Conservation (phyloP, 768 basidiomycete species). For the Trametes cinnabarina region DNA sequence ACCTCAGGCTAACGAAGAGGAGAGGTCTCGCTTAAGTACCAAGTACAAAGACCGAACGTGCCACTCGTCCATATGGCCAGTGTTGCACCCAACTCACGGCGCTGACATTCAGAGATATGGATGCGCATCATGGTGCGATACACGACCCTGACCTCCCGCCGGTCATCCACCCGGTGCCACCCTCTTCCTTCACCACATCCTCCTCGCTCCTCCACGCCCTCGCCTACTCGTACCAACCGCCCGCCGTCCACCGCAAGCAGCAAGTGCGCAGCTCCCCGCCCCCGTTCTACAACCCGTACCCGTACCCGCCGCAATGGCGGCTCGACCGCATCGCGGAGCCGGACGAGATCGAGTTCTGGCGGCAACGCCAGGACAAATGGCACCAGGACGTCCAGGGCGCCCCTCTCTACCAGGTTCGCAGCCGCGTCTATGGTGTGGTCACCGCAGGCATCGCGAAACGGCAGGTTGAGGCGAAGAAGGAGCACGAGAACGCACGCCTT, state of each 20-base stretch:
- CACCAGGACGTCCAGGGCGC: neutral
- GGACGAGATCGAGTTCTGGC: conserved; percentile 1
- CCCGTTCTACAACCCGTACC: conserved; percentile 15
- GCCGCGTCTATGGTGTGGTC: neutral
- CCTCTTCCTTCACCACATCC: neutral
- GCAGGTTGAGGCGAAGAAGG: neutral
- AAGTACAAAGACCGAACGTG: neutral
- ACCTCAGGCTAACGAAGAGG: neutral
- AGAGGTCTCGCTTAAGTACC: neutral
- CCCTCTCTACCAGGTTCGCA: neutral
- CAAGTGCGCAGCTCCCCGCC: neutral
- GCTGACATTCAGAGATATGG: too few relatives aligned
- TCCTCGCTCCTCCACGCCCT: neutral
- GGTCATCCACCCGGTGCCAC: neutral
- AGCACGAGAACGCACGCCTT: conserved; percentile 4
- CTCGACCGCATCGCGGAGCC: neutral
- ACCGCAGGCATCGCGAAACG: neutral
- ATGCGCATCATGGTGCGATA: neutral
- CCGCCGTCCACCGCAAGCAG: neutral
- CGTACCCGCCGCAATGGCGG: conserved; percentile 1
- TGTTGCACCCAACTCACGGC: neutral
- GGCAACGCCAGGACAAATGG: conserved; percentile 9
- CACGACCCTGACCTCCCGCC: neutral
- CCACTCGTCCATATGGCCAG: neutral
- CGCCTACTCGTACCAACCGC: neutral